Evolutionary conservation across 1,139 yeast species (phyloP).

Genomic region (Lodderomyces margitis): DNA sequence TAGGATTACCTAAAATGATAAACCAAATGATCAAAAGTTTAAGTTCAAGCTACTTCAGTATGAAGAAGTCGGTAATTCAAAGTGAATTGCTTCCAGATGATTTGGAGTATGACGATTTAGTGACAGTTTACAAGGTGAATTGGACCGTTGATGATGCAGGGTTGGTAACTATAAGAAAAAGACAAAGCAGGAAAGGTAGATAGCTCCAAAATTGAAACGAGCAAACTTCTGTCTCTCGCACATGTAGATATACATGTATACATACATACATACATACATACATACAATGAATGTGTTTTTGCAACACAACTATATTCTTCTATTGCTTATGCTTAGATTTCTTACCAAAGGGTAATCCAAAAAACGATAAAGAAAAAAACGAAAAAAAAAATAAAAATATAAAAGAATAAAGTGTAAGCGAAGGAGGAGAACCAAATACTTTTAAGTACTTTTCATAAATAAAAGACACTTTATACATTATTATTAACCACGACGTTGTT

Average conservation of each 20-base stretch:
- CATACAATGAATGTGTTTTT: too few relatives aligned
- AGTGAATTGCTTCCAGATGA: slow-evolving; percentile 30
- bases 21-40: slow-evolving; percentile 29
- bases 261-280: too few relatives aligned
- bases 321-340: too few relatives aligned
- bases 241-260: too few relatives aligned
- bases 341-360: slow-evolving; percentile 19
- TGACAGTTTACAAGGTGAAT: slow-evolving; percentile 17
- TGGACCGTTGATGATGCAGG: slow-evolving; percentile 29
- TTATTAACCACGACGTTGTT: too few relatives aligned
- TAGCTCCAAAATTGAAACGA: too few relatives aligned
- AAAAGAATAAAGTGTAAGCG: too few relatives aligned
- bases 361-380: slow-evolving; percentile 17
- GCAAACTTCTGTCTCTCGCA: too few relatives aligned
- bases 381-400: slow-evolving; percentile 9
- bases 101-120: slow-evolving; percentile 19
- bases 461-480: too few relatives aligned
- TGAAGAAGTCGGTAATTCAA: slow-evolving; percentile 22
- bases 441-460: background rate
- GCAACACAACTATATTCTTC: too few relatives aligned
- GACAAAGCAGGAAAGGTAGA: background rate
- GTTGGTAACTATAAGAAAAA: slow-evolving; percentile 2
- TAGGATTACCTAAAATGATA: slow-evolving; percentile 35
- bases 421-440: slow-evolving; percentile 5
- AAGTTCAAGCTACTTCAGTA: slow-evolving; percentile 36